Base-by-base conservation (phyloP, 495 filamentous ascomycete genomes). In the Symbiotaphrina buchneri region DNA sequence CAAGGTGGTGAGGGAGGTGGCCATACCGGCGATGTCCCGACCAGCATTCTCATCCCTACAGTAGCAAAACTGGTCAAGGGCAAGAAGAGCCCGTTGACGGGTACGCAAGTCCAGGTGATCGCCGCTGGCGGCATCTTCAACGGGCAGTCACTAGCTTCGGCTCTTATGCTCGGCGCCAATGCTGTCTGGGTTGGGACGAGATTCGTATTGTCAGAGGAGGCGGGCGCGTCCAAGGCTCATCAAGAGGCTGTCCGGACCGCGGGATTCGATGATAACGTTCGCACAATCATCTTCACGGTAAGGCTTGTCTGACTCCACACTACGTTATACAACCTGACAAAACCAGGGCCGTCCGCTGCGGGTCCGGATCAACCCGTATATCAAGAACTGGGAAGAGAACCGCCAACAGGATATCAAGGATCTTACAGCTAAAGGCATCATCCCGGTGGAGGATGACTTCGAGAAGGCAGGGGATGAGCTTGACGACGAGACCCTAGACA, bases 141-240 rank as follows among this genome's bases (percentile, higher is more conserved):
- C 59, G 87, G 87, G 27, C 79, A 81, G 53, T 71, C 74, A 27
- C 62, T 97, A 34, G 87, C 87, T 20, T 81, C 87, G 1, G 59
- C 83, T 24, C 62, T 97, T 21, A 91, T 90, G 74, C 69, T 95
- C 43, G 87, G 87, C 38, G 87, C 87, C 34, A 64, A 63, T 34
- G 87, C 68, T 38, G 87, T 97, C 31, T 97, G 87, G 87, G 74
- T 97, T 37, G 87, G 87, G 38, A 97, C 87, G 30, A 67, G 90
- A 32, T 97, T 97, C 59, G 77, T 97, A 35, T 65, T 97, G 34
- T 64, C 66, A 33, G 82, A 94, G 28, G 87, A 97, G 58, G 87
- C 87, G 24, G 82, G 87, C 46, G 87, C 87, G 11, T 75, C 87
- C 19, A 70, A 79, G 52, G 74, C 82, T 20, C 87, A 97, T 60